Evolutionary conservation across 495 filamentous ascomycete species (phyloP).

Genomic region (Neurospora sp.): DNA sequence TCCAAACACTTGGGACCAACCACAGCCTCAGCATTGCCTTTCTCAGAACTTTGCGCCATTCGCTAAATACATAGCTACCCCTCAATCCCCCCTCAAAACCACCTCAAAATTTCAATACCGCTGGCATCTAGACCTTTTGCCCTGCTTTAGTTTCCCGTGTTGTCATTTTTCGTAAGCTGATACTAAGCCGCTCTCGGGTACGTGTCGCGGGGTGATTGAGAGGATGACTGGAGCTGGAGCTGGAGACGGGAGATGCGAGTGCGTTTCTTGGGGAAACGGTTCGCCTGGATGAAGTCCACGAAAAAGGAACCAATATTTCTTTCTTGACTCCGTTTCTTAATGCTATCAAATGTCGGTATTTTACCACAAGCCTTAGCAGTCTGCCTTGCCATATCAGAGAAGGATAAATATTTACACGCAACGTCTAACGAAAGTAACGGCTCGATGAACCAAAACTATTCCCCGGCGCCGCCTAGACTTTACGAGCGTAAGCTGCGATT

Average conservation of each 20-base stretch:
- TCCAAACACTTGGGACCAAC: neutral
- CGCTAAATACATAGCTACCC: neutral
- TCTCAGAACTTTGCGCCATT: neutral
- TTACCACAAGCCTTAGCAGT: neutral
- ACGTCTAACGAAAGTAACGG: neutral
- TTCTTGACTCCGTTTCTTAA: neutral
- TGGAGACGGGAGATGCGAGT: neutral
- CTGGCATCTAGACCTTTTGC: neutral
- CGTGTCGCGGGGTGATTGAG: neutral
- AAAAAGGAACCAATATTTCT: neutral
- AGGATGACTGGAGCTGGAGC: neutral
- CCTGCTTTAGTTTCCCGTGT: neutral
- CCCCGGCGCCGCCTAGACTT: neutral
- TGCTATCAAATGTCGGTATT: neutral
- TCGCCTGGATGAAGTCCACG: neutral
- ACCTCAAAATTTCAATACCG: neutral
- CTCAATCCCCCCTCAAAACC: neutral
- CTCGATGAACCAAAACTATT: neutral
- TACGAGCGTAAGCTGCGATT: neutral
- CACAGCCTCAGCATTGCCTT: neutral
- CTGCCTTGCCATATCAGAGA: neutral
- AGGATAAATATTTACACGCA: neutral
- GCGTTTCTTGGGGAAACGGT: neutral
- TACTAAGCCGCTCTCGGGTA: neutral
- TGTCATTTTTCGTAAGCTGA: neutral